Percentiles rank a stretch among this genome's conserved stretches.
phyloP scores from a whole-genome alignment of 768 basidiomycete genomes.

The Boletellus emodensis region DNA sequence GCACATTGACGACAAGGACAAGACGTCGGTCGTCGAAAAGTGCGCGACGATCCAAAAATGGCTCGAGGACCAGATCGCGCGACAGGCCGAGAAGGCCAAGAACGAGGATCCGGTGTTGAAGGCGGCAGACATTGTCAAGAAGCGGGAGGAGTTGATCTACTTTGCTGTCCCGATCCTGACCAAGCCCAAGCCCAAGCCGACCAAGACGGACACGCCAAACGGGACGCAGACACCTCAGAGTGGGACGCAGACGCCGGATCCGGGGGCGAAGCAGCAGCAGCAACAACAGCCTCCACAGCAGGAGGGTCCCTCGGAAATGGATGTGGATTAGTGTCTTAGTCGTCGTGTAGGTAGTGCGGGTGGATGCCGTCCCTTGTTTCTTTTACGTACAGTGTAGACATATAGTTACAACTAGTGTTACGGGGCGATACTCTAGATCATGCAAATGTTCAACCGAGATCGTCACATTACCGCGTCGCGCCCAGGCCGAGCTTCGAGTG shows the following conservation, averaged over 20 bases:
- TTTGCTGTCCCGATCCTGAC: slow-evolving; percentile 88
- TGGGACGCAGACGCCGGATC: slow-evolving; percentile 54
- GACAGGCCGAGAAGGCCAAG: slow-evolving; percentile 87
- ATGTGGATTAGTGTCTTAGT: slow-evolving; percentile 57
- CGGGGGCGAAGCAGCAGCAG: slow-evolving; percentile 30
- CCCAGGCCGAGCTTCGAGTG: slow-evolving; percentile 82
- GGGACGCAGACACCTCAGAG: slow-evolving; percentile 74
- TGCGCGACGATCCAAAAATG: slow-evolving; percentile 89
- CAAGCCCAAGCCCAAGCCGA: slow-evolving; percentile 86
- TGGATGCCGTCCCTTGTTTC: neutral
- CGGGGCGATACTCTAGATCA: too few relatives aligned
- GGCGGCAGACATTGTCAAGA: slow-evolving; percentile 80
- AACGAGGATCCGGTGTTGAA: slow-evolving; percentile 83
- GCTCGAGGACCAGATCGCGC: slow-evolving; percentile 88
- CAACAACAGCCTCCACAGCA: slow-evolving; percentile 14
- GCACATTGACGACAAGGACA: slow-evolving; percentile 90
- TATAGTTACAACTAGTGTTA: slow-evolving; percentile 1
- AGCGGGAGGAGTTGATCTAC: slow-evolving; percentile 88
- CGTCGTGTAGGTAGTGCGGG: too few relatives aligned
- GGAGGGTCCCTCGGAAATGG: slow-evolving; percentile 69
- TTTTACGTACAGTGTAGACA: slow-evolving; percentile 1
- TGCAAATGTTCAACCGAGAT: too few relatives aligned
- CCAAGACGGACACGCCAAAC: slow-evolving; percentile 46
- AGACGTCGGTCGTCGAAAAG: slow-evolving; percentile 82
- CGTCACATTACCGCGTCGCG: slow-evolving; percentile 35